Evolutionary conservation across 73 alveolate genomes (phyloP), one percentile per base, ranked within the genome.

Genomic region (Paramecium primaurelia): DNA sequence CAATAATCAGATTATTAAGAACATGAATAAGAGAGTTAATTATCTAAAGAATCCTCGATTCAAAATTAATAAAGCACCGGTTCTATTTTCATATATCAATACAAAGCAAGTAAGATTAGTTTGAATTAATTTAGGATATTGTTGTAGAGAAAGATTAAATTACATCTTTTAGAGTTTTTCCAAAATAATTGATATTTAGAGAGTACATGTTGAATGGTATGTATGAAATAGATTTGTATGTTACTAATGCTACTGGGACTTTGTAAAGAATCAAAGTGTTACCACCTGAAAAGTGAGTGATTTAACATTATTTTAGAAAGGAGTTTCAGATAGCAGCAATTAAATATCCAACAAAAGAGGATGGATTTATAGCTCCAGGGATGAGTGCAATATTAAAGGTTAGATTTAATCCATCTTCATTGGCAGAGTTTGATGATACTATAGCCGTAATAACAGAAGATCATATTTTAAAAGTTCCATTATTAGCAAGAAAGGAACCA

Each of bases 21-120:
- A 97, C 87, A 98, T 98, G 99, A 98, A 97, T 92, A 96, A 97
- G 93, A 96, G 97, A 93, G 95, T 98, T 64, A 98, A 96, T 80
- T 98, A 92, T 80, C 92, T 94, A 69, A 97, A 96, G 94, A 98
- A 98, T 85, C 99, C 99, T 22, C 95, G 99, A 87, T 97, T 36
- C 60, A 89, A 92, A 64, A 77, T 93, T 5, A 92, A 94, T 75
- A 93, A 86, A 69, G 97, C 96, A 0, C 98, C 98, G 14, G 93
- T 94, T 16, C 60, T 86, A 40, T 85, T 94, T 86, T 92, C 95
- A 26, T 71, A 94, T 90, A 95, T 96, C 86, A 88, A 69, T 4
- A 89, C 94, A 89, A 89, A 89, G 32, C 59, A 58, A 11, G 94
- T 89, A 71, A 89, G 26, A 28, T 30, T 45, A 12, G 28, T 22